Evolutionary conservation across 371 early-diverging fungal species (phyloP).

Genomic region (Mycotypha africana): DNA sequence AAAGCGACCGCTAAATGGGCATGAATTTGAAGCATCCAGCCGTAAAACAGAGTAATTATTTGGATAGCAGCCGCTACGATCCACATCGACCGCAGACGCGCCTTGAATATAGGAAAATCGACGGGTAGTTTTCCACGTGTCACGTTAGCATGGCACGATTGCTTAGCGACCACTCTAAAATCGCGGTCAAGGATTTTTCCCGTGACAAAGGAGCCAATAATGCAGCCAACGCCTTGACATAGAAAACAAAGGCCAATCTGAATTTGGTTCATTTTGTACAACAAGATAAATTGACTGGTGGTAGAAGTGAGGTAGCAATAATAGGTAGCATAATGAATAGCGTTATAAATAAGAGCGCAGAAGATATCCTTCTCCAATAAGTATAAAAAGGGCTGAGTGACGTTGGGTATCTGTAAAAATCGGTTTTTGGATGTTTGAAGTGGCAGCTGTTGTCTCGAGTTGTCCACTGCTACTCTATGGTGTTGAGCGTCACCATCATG

Average conservation of each 20-base stretch:
- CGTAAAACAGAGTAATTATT: slow-evolving; percentile 19
- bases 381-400: slow-evolving; percentile 15
- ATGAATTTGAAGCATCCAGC: slow-evolving; percentile 20
- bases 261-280: slow-evolving; percentile 19
- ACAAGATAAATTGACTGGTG: slow-evolving; percentile 14
- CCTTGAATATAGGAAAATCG: slow-evolving; percentile 13
- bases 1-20: slow-evolving; percentile 23
- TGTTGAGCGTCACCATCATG: background rate
- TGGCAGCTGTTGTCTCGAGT: background rate
- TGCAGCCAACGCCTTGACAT: slow-evolving; percentile 22
- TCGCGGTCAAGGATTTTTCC: slow-evolving; percentile 31
- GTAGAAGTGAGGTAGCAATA: slow-evolving; percentile 22
- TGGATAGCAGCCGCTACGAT: slow-evolving; percentile 7
- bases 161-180: slow-evolving; percentile 13
- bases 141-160: slow-evolving; percentile 6
- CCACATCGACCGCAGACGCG: slow-evolving; percentile 24
- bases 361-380: slow-evolving; percentile 12
- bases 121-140: slow-evolving; percentile 1
- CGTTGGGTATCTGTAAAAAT: background rate
- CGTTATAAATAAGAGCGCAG: slow-evolving; percentile 8
- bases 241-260: slow-evolving; percentile 35
- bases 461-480: too few species aligned
- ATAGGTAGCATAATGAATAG: slow-evolving; percentile 5
- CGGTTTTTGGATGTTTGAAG: background rate
- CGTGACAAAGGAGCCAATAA: slow-evolving; percentile 19